phyloP scores from a whole-genome alignment of 345 rosid genomes.

The Euclidium syriacum region DNA sequence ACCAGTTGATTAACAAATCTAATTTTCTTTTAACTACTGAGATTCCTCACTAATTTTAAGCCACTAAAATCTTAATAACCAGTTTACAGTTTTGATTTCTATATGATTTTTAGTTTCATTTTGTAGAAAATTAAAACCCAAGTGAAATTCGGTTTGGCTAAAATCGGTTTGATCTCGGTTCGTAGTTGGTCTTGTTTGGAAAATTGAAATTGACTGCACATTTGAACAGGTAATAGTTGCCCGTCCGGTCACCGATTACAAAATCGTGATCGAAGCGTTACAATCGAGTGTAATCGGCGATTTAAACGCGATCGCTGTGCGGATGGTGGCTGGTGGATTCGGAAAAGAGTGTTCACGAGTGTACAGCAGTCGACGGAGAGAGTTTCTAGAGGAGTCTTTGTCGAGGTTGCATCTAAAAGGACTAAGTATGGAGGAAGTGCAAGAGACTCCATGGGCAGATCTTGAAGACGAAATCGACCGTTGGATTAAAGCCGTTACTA shows the following conservation, averaged over 20 bases:
- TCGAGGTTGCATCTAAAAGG: constrained; percentile 62
- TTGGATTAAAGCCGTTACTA: constrained; percentile 73
- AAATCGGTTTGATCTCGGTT: too few species aligned
- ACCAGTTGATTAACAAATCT: constrained; percentile 18
- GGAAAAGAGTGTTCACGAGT: constrained; percentile 78
- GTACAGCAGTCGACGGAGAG: constrained; percentile 67
- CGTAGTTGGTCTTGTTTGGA: too few species aligned
- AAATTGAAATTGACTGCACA: not conserved
- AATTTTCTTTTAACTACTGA: not conserved
- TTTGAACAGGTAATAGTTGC: constrained; percentile 41
- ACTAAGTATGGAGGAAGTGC: constrained; percentile 71
- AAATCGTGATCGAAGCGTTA: constrained; percentile 69
- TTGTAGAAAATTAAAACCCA: too few species aligned
- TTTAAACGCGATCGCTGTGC: constrained; percentile 69
- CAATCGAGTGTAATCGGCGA: constrained; percentile 71
- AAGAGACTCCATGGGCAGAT: constrained; percentile 65
- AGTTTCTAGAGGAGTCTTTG: constrained; percentile 81
- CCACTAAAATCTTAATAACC: not conserved
- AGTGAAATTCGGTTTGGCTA: too few species aligned
- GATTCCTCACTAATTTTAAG: not conserved
- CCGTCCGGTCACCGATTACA: constrained; percentile 62
- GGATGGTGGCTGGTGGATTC: constrained; percentile 80
- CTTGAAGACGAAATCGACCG: constrained; percentile 82
- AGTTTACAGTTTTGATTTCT: too few species aligned
- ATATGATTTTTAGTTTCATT: too few species aligned